Evolutionary conservation across 2,329 filamentous ascomycete species (phyloP).

Genomic region (Thermoascus crustaceus): DNA sequence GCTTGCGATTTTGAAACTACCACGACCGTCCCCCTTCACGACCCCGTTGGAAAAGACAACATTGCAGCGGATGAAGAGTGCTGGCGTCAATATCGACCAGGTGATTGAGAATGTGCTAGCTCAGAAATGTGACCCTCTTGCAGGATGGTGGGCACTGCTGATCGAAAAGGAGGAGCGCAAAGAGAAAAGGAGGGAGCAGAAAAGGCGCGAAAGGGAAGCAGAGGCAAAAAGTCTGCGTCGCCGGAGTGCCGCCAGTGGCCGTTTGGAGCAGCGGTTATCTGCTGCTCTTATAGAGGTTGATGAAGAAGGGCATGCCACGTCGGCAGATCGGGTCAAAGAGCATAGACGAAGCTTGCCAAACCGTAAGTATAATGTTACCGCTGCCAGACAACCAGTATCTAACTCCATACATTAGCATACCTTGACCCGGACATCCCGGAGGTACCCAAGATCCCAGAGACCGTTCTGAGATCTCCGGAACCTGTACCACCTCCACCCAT

Average conservation of each 20-base stretch:
- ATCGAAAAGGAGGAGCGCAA: conserved; percentile 94
- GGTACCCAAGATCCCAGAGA: conserved; percentile 67
- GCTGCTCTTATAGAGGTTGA: conserved; percentile 70
- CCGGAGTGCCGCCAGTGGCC: conserved; percentile 81
- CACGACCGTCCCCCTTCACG: conserved; percentile 72
- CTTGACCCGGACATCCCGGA: conserved; percentile 67
- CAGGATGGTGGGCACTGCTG: conserved; percentile 92
- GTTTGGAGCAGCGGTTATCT: conserved; percentile 71
- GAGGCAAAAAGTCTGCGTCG: conserved; percentile 73
- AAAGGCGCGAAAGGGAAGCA: conserved; percentile 73
- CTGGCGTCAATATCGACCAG: conserved; percentile 86
- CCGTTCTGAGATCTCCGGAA: conserved; percentile 25
- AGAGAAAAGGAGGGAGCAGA: conserved; percentile 67
- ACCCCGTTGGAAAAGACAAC: conserved; percentile 85
- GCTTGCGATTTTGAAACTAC: conserved; percentile 76
- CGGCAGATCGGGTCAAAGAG: conserved; percentile 60
- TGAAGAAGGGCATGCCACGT: conserved; percentile 54
- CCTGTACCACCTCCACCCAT: conserved; percentile 57
- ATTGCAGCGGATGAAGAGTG: conserved; percentile 82
- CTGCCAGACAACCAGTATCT: background rate
- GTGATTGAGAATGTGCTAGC: conserved; percentile 91
- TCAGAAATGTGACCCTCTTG: conserved; percentile 79
- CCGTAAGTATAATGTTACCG: conserved; percentile 16
- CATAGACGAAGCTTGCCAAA: conserved; percentile 62
- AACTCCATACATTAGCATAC: conserved; percentile 20